Evolutionary conservation across 257 asterid species (phyloP).

Genomic region (Jacaranda copaia): DNA sequence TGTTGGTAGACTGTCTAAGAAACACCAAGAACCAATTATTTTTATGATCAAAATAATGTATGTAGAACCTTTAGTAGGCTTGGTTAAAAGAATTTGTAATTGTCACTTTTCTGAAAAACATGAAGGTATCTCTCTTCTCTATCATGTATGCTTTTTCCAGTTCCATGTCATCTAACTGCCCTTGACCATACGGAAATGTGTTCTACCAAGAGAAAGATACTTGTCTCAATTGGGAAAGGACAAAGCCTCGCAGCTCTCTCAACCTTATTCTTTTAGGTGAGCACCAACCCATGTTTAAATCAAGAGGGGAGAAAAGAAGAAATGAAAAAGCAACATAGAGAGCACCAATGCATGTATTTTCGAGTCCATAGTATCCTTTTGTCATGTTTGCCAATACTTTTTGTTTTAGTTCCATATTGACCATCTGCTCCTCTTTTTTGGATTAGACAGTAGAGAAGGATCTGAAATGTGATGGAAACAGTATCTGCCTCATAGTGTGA

Average conservation of each 20-base stretch:
- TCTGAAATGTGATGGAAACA: background rate
- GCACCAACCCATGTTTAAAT: background rate
- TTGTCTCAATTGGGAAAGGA: constrained; percentile 2
- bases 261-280: background rate
- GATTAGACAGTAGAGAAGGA: constrained; percentile 14
- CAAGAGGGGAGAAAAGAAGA: no score
- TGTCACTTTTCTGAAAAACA: background rate
- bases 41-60: background rate
- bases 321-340: no score
- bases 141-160: constrained; percentile 11
- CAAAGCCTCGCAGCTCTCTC: constrained; percentile 12
- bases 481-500: background rate
- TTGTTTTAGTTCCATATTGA: background rate
- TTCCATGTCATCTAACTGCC: constrained; percentile 7
- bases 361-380: constrained; percentile 5
- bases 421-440: background rate
- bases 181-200: background rate
- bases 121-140: background rate
- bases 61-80: constrained; percentile 19
- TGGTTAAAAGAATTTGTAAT: background rate
- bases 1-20: background rate
- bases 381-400: constrained; percentile 12
- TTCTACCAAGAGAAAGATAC: background rate
- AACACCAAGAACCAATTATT: background rate
- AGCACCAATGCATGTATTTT: background rate